A percentile compares a stretch with the other conserved stretches of the same genome.
Evolutionary conservation across 768 basidiomycete genomes (phyloP).

Genomic region (Crepidotus variabilis): DNA sequence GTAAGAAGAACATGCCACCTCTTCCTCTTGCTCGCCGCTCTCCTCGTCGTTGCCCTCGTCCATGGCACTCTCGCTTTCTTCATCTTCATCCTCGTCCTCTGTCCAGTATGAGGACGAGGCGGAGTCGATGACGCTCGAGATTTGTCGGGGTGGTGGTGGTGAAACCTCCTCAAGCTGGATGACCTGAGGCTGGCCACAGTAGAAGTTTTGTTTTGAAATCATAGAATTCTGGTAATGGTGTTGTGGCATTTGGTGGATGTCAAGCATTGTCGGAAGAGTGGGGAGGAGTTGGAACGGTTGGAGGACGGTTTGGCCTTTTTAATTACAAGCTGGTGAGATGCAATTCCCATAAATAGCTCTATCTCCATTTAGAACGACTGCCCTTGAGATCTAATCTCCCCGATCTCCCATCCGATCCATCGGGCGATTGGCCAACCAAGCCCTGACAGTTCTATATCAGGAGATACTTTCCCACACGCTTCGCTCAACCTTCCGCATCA

Average conservation of each 20-base stretch:
- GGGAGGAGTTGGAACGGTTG: conserved; percentile 1
- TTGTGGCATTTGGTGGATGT: conserved; percentile 22
- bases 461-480: neutral
- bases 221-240: conserved; percentile 8
- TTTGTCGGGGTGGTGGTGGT: conserved; percentile 49
- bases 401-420: neutral
- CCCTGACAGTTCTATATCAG: neutral
- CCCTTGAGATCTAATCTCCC: neutral
- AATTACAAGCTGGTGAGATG: neutral
- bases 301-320: neutral
- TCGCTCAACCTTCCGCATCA: neutral
- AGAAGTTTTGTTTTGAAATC: conserved; percentile 21
- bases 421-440: neutral
- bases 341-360: neutral
- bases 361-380: neutral
- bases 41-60: conserved; percentile 28
- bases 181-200: conserved; percentile 31
- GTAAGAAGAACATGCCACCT: conserved; percentile 56
- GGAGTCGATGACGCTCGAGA: conserved; percentile 33
- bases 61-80: conserved; percentile 20
- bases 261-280: conserved; percentile 13
- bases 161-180: conserved; percentile 72
- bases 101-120: conserved; percentile 37
- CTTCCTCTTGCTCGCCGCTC: conserved; percentile 34
- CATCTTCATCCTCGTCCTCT: conserved; percentile 26